Percentiles rank a stretch among this genome's conserved stretches.
Evolutionary conservation across 2,329 filamentous ascomycete genomes (phyloP).

Genomic region (Curvularia sp.): DNA sequence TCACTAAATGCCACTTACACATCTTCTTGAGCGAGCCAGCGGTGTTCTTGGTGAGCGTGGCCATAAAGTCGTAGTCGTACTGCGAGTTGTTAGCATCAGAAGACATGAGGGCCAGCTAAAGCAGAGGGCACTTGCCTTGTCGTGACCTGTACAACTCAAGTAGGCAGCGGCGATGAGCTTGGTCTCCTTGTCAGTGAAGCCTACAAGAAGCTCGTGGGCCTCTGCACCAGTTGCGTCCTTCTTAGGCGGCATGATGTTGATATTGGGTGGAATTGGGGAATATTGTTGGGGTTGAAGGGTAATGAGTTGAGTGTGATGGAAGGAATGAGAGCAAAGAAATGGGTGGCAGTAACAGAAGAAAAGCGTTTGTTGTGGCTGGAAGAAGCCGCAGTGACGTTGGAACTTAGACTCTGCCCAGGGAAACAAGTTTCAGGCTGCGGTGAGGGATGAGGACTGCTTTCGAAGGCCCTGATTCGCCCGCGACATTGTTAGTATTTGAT

Average conservation of each 20-base stretch:
- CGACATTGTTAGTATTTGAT: not conserved
- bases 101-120: not conserved
- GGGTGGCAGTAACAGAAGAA: not conserved
- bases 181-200: slow-evolving; percentile 37
- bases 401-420: not conserved
- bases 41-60: slow-evolving; percentile 39
- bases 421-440: slow-evolving; percentile 3
- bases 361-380: slow-evolving; percentile 9
- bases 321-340: not conserved
- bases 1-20: slow-evolving; percentile 16
- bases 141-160: slow-evolving; percentile 32
- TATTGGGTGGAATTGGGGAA: not conserved
- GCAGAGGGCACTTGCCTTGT: slow-evolving; percentile 32
- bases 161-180: slow-evolving; percentile 45
- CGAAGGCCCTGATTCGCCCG: not conserved
- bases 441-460: slow-evolving; percentile 11
- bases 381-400: slow-evolving; percentile 17
- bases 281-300: not conserved
- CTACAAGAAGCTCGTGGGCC: slow-evolving; percentile 18
- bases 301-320: not conserved
- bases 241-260: slow-evolving; percentile 38
- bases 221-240: slow-evolving; percentile 21
- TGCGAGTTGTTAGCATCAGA: slow-evolving; percentile 9
- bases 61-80: slow-evolving; percentile 44
- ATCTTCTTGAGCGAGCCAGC: slow-evolving; percentile 45